These are phyloP conservation scores for Stachybotrys chlorohalonatus DNA, from an alignment of 2,329 filamentous ascomycete genomes.

Conservation along the genomic window DNA sequence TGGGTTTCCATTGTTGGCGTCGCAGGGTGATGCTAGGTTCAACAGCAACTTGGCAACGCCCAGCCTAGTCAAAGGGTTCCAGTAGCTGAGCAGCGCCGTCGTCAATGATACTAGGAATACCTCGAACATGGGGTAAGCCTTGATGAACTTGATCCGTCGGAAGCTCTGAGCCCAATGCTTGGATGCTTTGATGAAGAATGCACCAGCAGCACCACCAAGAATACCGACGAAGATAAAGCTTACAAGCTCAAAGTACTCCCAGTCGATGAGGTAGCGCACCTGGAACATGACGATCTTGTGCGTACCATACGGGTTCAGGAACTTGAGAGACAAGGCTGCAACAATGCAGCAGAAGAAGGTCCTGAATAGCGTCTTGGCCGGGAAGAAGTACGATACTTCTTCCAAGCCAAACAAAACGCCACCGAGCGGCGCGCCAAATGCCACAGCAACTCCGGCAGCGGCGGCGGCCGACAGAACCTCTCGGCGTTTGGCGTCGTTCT, in stretches of 20 bases:
- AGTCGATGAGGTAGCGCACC: slow-evolving; percentile 82
- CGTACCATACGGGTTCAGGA: slow-evolving; percentile 91
- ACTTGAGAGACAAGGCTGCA: slow-evolving; percentile 84
- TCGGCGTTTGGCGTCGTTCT: slow-evolving; percentile 87
- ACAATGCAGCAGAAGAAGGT: slow-evolving; percentile 98
- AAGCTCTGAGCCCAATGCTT: slow-evolving; percentile 84
- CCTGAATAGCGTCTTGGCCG: slow-evolving; percentile 90
- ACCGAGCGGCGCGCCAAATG: slow-evolving; percentile 80
- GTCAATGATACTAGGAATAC: slow-evolving; percentile 79
- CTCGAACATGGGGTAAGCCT: slow-evolving; percentile 75
- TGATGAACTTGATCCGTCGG: slow-evolving; percentile 70
- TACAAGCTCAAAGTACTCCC: slow-evolving; percentile 85
- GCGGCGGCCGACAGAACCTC: slow-evolving; percentile 91
- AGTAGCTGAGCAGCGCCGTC: slow-evolving; percentile 81
- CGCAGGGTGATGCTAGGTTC: slow-evolving; percentile 83
- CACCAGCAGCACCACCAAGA: slow-evolving; percentile 75
- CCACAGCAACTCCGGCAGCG: slow-evolving; percentile 85
- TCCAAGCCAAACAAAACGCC: slow-evolving; percentile 90
- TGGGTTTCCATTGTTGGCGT: slow-evolving; percentile 55
- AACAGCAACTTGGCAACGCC: slow-evolving; percentile 86
- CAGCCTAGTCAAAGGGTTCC: slow-evolving; percentile 84
- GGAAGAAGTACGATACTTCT: slow-evolving; percentile 96
- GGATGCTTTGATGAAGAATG: slow-evolving; percentile 94
- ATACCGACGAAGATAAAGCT: slow-evolving; percentile 81
- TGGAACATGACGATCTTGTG: slow-evolving; percentile 96